These are phyloP conservation scores for Trypanosoma congolense DNA, from an alignment of 208 protist genomes.

Conservation along the genomic window DNA sequence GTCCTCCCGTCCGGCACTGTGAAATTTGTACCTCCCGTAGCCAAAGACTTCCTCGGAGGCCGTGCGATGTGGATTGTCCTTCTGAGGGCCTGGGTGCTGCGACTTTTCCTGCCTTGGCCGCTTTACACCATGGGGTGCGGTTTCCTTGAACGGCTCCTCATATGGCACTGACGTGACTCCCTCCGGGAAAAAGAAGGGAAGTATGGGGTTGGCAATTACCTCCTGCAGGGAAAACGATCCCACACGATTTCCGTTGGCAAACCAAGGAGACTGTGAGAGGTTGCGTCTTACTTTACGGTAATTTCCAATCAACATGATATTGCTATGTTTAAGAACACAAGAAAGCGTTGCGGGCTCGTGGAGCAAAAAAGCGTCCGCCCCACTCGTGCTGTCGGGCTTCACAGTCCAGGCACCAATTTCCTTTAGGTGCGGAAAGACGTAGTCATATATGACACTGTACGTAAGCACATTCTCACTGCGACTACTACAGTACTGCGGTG, in stretches of 20 bases:
- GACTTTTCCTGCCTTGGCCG: slow-evolving; percentile 13
- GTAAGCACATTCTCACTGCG: slow-evolving; percentile 52
- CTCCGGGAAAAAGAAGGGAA: slow-evolving; percentile 81
- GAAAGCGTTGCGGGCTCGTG: slow-evolving; percentile 38
- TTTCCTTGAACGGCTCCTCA: slow-evolving; percentile 2
- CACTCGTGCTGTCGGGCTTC: background rate
- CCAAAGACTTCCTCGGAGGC: slow-evolving; percentile 55
- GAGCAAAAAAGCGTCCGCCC: slow-evolving; percentile 1
- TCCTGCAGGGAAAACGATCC: slow-evolving; percentile 82
- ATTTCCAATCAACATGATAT: slow-evolving; percentile 80
- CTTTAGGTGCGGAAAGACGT: slow-evolving; percentile 60
- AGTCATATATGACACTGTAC: slow-evolving; percentile 73
- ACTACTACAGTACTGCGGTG: slow-evolving; percentile 66
- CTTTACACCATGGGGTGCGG: slow-evolving; percentile 9
- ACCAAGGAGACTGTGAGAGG: slow-evolving; percentile 88
- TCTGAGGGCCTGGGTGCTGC: slow-evolving; percentile 6
- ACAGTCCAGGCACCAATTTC: slow-evolving; percentile 26
- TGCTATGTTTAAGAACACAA: slow-evolving; percentile 48
- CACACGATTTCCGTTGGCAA: slow-evolving; percentile 62
- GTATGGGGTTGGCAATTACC: slow-evolving; percentile 69
- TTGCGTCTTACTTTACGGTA: slow-evolving; percentile 83
- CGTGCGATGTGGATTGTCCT: slow-evolving; percentile 16
- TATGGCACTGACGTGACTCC: slow-evolving; percentile 29
- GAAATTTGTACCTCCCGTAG: slow-evolving; percentile 86
- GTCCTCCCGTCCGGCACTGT: slow-evolving; percentile 92